These are phyloP conservation scores for Cercospora brassicicola DNA, from an alignment of 2,329 filamentous ascomycete genomes.

Conservation along the genomic window DNA sequence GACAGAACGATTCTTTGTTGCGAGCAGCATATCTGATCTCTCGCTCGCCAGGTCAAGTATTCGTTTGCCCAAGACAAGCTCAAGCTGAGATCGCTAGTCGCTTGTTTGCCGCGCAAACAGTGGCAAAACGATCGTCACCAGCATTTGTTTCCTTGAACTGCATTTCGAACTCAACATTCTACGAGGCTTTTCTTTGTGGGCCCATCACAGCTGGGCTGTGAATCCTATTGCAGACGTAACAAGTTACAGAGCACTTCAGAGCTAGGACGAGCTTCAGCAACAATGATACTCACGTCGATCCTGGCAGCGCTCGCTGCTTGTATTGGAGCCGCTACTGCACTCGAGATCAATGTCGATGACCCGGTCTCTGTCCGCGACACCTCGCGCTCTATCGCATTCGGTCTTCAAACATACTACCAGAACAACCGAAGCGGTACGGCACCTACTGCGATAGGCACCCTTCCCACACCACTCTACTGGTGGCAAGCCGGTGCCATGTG, in stretches of 20 bases:
- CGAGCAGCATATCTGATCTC: not conserved
- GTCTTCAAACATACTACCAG: slow-evolving; percentile 39
- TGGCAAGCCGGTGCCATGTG: slow-evolving; percentile 48
- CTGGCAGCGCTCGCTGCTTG: slow-evolving; percentile 13
- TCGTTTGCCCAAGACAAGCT: not conserved
- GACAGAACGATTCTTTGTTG: slow-evolving; percentile 6
- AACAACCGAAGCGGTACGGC: slow-evolving; percentile 38
- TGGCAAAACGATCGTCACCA: slow-evolving; percentile 10
- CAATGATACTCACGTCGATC: slow-evolving; percentile 20
- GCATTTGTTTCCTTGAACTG: not conserved
- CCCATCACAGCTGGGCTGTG: not conserved
- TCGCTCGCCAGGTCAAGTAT: slow-evolving; percentile 6
- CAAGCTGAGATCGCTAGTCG: not conserved
- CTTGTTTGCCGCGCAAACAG: slow-evolving; percentile 12
- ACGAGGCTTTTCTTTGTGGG: not conserved
- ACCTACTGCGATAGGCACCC: slow-evolving; percentile 40
- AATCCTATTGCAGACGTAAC: not conserved
- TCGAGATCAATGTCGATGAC: slow-evolving; percentile 27
- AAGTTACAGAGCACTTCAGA: not conserved
- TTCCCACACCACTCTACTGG: slow-evolving; percentile 50
- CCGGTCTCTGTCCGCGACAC: slow-evolving; percentile 38
- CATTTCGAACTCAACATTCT: not conserved
- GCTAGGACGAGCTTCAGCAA: not conserved
- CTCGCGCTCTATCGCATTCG: slow-evolving; percentile 36
- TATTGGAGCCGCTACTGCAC: slow-evolving; percentile 15